A percentile compares a stretch with the other conserved stretches of the same genome.
Conservation (phyloP, 192 early-diverging fungal genomes). For the Cladochytrium replicatum region DNA sequence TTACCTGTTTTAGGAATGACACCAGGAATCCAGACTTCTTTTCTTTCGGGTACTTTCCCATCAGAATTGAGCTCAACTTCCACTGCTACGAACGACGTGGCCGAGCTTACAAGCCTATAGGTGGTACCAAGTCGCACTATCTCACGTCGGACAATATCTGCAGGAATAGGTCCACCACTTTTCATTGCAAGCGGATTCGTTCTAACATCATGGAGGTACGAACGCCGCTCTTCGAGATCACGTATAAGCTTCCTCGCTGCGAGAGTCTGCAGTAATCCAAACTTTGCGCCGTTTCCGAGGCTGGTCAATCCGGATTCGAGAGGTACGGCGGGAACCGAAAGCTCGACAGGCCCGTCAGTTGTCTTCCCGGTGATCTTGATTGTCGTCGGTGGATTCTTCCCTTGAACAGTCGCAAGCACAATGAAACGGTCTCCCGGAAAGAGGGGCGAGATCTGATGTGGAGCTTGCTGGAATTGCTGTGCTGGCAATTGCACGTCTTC, state of each 20-base stretch:
- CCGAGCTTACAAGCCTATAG: slow-evolving; percentile 17
- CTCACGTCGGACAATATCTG: slow-evolving; percentile 9
- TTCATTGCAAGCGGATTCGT: no score
- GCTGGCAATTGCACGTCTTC: no score
- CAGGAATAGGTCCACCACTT: background rate
- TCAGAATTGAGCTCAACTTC: no score
- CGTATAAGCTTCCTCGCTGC: slow-evolving; percentile 35
- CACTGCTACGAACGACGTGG: slow-evolving; percentile 31
- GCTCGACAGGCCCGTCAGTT: slow-evolving; percentile 28
- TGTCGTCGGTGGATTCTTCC: no score
- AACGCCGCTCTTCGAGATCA: slow-evolving; percentile 37
- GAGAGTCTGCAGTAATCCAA: slow-evolving; percentile 32
- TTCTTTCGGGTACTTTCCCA: no score
- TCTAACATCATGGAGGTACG: slow-evolving; percentile 19
- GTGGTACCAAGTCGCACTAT: slow-evolving; percentile 25
- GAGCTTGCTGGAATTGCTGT: slow-evolving; percentile 33
- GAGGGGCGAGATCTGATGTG: slow-evolving; percentile 21
- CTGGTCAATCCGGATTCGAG: slow-evolving; percentile 3
- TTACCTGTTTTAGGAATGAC: no score
- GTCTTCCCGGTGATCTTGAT: slow-evolving; percentile 20
- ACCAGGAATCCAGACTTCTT: no score
- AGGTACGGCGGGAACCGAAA: slow-evolving; percentile 22
- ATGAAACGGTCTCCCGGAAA: slow-evolving; percentile 24
- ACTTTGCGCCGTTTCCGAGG: no score
- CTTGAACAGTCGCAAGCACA: slow-evolving; percentile 37